Percentiles rank a stretch among this genome's conserved stretches.
Evolutionary conservation across 331 rosid species (phyloP).

Genomic region (Saraca asoca): DNA sequence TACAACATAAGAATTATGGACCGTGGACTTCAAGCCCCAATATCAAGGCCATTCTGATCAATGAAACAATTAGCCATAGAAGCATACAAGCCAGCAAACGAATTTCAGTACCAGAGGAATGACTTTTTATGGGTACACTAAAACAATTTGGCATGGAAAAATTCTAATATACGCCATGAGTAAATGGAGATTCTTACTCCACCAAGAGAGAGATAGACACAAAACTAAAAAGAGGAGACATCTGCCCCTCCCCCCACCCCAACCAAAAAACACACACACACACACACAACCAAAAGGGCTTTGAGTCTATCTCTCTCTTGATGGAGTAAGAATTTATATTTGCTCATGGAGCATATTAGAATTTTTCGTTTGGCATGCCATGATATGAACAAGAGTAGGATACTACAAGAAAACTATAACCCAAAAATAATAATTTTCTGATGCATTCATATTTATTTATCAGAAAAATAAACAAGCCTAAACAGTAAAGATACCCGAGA

Average conservation of each 20-base stretch:
- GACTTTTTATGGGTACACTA: slow-evolving; percentile 9
- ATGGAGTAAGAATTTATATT: no score
- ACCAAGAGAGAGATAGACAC: no score
- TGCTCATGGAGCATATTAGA: no score
- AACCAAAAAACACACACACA: no score
- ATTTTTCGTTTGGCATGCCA: slow-evolving; percentile 14
- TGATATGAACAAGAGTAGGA: not conserved
- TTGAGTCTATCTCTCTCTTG: no score
- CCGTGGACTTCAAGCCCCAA: slow-evolving; percentile 8
- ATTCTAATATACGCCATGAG: no score
- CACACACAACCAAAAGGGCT: no score
- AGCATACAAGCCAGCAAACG: not conserved
- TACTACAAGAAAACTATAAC: not conserved
- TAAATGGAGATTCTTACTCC: no score
- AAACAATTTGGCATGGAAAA: slow-evolving; percentile 11
- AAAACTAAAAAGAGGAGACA: no score
- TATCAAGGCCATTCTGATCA: slow-evolving; percentile 2
- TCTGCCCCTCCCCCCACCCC: no score
- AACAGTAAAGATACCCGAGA: not conserved
- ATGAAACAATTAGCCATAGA: slow-evolving; percentile 2
- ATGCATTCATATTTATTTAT: slow-evolving; percentile 7
- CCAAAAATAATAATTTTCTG: not conserved
- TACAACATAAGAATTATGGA: slow-evolving; percentile 26
- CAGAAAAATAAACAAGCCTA: slow-evolving; percentile 7
- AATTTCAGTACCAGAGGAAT: not conserved